Evolutionary conservation across 192 early-diverging fungal genomes (phyloP), one percentile per base, ranked within the genome.

Genomic region (Kickxella alabastrina): DNA sequence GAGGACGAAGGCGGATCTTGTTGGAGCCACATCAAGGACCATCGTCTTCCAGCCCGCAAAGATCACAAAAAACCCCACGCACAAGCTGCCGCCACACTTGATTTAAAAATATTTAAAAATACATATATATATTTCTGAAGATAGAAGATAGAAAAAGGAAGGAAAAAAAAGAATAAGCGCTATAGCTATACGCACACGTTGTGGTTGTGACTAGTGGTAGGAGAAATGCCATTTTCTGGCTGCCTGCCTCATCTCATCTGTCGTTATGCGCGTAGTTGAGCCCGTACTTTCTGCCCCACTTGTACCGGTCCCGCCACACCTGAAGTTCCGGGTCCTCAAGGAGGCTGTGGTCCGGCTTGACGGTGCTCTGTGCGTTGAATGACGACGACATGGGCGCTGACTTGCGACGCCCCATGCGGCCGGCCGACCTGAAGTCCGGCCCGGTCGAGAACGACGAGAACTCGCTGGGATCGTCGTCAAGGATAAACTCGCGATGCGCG

Each of bases 241-340:
- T n/a, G n/a, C n/a, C n/a, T n/a, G n/a, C n/a, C n/a, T 17, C 22
- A 14, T 14, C 19, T 49, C 54, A 62, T 13, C 36, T 45, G 46
- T 73, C 71, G 55, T 74, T 74, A 40, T 74, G 71, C 0, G 71
- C 63, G 58, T 62, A 74, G 59, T 74, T 74, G 57, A 74, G 59
- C 4, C 71, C 71, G 43, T 74, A 74, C 40, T 59, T 46, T 6
- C 71, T 48, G 28, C 71, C 71, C 71, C 71, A 74, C 49, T 67
- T 74, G 55, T 74, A 74, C 9, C 71, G 35, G 53, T 66, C 59
- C 19, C 71, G 40, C 71, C 71, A 74, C 29, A 63, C 59, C 59
- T 74, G 71, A 10, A 74, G 52, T 4, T 67, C 46, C 7, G 71
- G 71, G 5, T 74, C 71, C 24, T 59, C 71, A 4, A 74, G 63